Conservation (phyloP, 495 filamentous ascomycete species). For the Aspergillus wentii region DNA sequence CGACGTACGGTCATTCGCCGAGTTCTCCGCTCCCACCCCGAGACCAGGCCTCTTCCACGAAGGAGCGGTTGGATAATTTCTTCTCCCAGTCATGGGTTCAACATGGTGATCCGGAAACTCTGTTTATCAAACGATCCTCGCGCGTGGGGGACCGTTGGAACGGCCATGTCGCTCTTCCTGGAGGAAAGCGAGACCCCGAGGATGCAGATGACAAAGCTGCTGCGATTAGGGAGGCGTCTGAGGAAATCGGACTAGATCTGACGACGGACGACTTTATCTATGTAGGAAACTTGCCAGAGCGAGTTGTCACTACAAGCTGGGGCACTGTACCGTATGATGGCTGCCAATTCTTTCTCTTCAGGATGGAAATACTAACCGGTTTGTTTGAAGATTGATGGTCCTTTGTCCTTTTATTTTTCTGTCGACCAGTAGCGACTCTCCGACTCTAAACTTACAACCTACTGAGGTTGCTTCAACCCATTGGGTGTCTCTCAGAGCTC, state of each 20-base stretch:
- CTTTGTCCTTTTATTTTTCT: conserved; percentile 74
- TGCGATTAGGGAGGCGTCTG: conserved; percentile 63
- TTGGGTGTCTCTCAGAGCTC: conserved; percentile 67
- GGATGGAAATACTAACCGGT: conserved; percentile 5
- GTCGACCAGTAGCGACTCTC: conserved; percentile 50
- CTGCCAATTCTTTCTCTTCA: background rate
- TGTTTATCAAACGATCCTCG: conserved; percentile 74
- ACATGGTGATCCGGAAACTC: conserved; percentile 67
- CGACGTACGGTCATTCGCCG: conserved; percentile 54
- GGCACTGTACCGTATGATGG: conserved; percentile 59
- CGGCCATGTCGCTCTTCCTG: conserved; percentile 70
- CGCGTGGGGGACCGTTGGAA: conserved; percentile 72
- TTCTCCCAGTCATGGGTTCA: conserved; percentile 68
- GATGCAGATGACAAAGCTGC: conserved; percentile 62
- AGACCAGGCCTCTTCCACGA: conserved; percentile 25
- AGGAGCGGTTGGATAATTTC: conserved; percentile 51
- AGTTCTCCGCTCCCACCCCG: conserved; percentile 16
- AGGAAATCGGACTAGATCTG: conserved; percentile 70
- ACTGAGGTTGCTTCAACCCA: conserved; percentile 71
- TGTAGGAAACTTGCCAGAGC: conserved; percentile 66
- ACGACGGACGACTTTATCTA: conserved; percentile 47
- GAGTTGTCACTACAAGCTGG: conserved; percentile 69
- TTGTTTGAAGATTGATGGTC: conserved; percentile 59
- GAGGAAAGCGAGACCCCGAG: conserved; percentile 65
- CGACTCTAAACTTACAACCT: conserved; percentile 60